A percentile compares a stretch with the other conserved stretches of the same genome.
Evolutionary conservation across 768 basidiomycete genomes (phyloP).

Genomic region (Trametes elegans): DNA sequence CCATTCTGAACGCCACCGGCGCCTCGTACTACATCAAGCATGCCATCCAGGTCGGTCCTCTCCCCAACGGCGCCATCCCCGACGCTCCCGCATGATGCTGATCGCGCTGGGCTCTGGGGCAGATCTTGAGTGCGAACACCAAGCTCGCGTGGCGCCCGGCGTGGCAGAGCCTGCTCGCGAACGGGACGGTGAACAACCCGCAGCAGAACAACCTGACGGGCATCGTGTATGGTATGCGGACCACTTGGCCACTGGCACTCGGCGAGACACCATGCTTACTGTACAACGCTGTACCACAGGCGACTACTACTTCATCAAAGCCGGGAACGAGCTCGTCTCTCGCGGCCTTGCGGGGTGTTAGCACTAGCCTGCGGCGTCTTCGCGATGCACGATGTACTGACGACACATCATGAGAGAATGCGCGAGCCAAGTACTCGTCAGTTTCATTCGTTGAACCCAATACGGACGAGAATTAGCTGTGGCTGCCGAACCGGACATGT

Average conservation of each 20-base stretch:
- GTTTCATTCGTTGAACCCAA: too few relatives aligned
- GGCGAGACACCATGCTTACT: too few relatives aligned
- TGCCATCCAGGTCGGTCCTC: constrained; percentile 44
- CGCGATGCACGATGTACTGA: neutral
- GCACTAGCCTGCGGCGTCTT: too few relatives aligned
- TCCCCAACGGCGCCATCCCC: neutral
- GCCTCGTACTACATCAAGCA: constrained; percentile 42
- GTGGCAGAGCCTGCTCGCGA: constrained; percentile 64
- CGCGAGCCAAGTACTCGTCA: too few relatives aligned
- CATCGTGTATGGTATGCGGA: constrained; percentile 51
- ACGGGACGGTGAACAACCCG: constrained; percentile 63
- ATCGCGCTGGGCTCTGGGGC: neutral
- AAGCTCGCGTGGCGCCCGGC: constrained; percentile 53
- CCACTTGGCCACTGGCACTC: too few relatives aligned
- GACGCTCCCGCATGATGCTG: neutral
- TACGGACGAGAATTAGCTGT: too few relatives aligned
- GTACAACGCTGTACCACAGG: constrained; percentile 35
- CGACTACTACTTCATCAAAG: constrained; percentile 61
- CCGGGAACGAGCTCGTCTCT: constrained; percentile 50
- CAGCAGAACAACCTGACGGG: constrained; percentile 55
- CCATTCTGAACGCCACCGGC: constrained; percentile 31
- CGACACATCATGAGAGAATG: neutral
- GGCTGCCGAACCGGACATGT: too few relatives aligned
- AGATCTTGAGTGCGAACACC: constrained; percentile 50
- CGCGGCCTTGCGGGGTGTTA: constrained; percentile 37